Base-by-base conservation (phyloP, 2,329 filamentous ascomycete genomes). In the Aphanoascus verrucosus region DNA sequence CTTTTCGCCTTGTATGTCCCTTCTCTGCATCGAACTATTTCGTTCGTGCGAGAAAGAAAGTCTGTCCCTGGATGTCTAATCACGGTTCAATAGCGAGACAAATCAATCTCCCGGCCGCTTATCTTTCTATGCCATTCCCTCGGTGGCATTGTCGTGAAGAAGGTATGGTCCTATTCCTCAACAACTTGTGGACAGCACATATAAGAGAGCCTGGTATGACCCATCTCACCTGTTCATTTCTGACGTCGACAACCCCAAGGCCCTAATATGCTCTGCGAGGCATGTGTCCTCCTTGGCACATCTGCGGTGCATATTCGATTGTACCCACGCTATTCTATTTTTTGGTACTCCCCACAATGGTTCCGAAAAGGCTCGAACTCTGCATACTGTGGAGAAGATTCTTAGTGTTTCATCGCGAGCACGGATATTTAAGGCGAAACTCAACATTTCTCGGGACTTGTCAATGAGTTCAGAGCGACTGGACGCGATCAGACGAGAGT, bases 401-500 rank as follows among this genome's bases (percentile, higher is more conserved):
- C 62, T 58, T n/a, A 59, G 61, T 19, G 47, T 65, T 31, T 37
- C 59, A 12, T 20, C 67, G 11, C 65, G 67, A 32, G 66, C 58
- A 32, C 55, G 51, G 17, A 55, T 64, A 11, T 19, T 61, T 2
- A 52, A 63, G 17, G 59, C 62, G 31, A 60, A 67, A 34, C 23
- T 58, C 77, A 8, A 75, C 77, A 0, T 65, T 84, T 35, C 69
- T 81, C 6, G 74, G 72, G 61, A 78, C 77, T 66, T 83, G 14
- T 70, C 76, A 55, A 70, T 72, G 53, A 72, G 67, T 15, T 72
- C 69, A 7, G 69, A 71, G 50, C 63, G 62, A 28, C 57, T 72
- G n/a, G 65, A 70, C 57, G 66, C 69, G 49, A 68, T 71, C 56
- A 69, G 62, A 5, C 67, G 68, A 55, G 58, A 67, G 46, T 72